Evolutionary conservation across 202 grass and related monocot species (phyloP), one percentile per base, ranked within the genome.

Genomic region (Carex sylvatica): DNA sequence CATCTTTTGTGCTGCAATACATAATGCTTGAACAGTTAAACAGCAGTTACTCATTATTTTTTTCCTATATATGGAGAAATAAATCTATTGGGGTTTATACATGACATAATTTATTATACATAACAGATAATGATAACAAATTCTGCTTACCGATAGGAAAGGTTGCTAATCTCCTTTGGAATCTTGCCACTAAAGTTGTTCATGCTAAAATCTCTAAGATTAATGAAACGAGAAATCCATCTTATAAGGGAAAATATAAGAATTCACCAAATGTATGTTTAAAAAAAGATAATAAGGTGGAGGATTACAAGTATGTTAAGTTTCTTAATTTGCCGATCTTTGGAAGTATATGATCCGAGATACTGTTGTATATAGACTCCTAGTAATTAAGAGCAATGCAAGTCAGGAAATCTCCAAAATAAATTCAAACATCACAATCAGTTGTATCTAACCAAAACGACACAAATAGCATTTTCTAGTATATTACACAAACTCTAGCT

Each of bases 81-180:
- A 56, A 20, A 78, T 33, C 7, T 47, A 54, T 60, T 26, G 16
- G 60, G 13, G 31, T 35, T 20, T 35, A 70, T 44, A 36, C 15
- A 35, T 31, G 24, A 78, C 26, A 58, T 19, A 55, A 26, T 13
- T 60, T 14, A 79, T 65, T 66, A 23, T 61, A 36, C 4, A 36
- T 36, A 36, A 36, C 35, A 36, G 35, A 36, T 36, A 36, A 36
- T 5, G 13, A 63, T 44, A 65, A 47, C 35, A 31, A 65, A 80
- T 61, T 60, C 20, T 69, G 61, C 80, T 82, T 82, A 82, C 80
- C 69, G 63, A 35, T 52, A 12, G 14, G 62, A 69, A 67, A 82
- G 63, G 0, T 55, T 82, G 61, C 28, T 14, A 69, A 82, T 82
- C 42, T 66, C 44, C n/a, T n/a, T n/a, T 12, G 73, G 52, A 56